phyloP scores from a whole-genome alignment of 805 yeast species.

The Candida alai region DNA sequence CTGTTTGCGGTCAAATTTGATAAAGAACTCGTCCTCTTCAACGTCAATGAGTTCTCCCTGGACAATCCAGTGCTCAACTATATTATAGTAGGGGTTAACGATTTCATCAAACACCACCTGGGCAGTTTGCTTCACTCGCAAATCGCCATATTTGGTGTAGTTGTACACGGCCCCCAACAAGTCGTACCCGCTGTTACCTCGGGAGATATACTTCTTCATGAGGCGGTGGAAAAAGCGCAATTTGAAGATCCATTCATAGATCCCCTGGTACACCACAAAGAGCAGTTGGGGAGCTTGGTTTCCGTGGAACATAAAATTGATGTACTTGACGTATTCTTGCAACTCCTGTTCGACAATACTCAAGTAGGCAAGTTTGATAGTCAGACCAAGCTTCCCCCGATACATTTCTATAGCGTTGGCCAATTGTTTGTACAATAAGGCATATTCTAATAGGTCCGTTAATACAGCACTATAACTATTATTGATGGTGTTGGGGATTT shows the following conservation, averaged over 20 bases:
- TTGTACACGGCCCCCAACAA: conserved; percentile 51
- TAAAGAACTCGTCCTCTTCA: conserved; percentile 65
- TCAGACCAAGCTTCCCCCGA: conserved; percentile 35
- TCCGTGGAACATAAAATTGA: conserved; percentile 31
- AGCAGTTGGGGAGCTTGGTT: conserved; percentile 18
- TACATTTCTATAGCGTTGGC: conserved; percentile 22
- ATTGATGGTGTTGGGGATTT: conserved; percentile 51
- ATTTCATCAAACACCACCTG: conserved; percentile 41
- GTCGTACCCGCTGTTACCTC: conserved; percentile 40
- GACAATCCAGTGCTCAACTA: conserved; percentile 63
- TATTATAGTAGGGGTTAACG: conserved; percentile 56
- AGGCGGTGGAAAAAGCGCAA: conserved; percentile 49
- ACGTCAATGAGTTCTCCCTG: conserved; percentile 58
- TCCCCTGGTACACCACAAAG: conserved; percentile 32
- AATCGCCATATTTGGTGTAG: conserved; percentile 63
- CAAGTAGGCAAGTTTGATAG: conserved; percentile 59
- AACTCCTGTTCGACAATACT: conserved; percentile 44
- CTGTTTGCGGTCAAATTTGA: conserved; percentile 26
- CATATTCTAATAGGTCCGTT: conserved; percentile 64
- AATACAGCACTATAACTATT: conserved; percentile 55
- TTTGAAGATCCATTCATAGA: conserved; percentile 50
- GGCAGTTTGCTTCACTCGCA: conserved; percentile 42
- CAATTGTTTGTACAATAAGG: conserved; percentile 56
- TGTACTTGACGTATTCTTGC: conserved; percentile 27
- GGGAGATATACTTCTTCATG: conserved; percentile 36